Conservation (phyloP, 1,139 yeast genomes). For the Hyphopichia fennica region DNA sequence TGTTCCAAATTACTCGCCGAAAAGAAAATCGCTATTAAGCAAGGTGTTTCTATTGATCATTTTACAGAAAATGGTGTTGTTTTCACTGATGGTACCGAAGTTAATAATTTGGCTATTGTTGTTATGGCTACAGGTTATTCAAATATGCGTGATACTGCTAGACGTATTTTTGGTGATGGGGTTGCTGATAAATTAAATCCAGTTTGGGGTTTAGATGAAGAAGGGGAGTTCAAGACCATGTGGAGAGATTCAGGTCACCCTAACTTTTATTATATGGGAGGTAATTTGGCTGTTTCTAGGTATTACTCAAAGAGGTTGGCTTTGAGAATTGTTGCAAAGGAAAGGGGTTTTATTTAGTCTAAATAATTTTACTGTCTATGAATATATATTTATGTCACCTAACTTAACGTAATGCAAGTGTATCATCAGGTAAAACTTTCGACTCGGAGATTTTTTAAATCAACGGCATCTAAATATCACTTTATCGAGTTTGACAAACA, state of each 20-base stretch:
- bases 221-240: constrained; percentile 35
- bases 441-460: too few relatives aligned
- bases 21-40: constrained; percentile 35
- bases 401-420: too few relatives aligned
- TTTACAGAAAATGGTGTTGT: constrained; percentile 36
- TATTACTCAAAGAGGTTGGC: constrained; percentile 34
- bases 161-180: constrained; percentile 30
- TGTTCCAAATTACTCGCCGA: constrained; percentile 36
- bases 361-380: too few relatives aligned
- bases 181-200: constrained; percentile 27
- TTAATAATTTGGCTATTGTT: constrained; percentile 34
- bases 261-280: constrained; percentile 40
- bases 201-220: constrained; percentile 36
- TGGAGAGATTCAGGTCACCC: constrained; percentile 37
- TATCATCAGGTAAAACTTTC: too few relatives aligned
- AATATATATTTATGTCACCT: too few relatives aligned
- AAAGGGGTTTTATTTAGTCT: constrained; percentile 10
- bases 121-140: constrained; percentile 47
- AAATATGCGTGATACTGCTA: constrained; percentile 41
- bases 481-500: too few relatives aligned
- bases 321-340: constrained; percentile 28
- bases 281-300: constrained; percentile 36
- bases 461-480: too few relatives aligned
- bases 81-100: constrained; percentile 34
- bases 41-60: constrained; percentile 27